Evolutionary conservation across 176 grass and related monocot genomes (phyloP), one percentile per base, ranked within the genome.

Genomic region (Rhynchospora breviuscula): DNA sequence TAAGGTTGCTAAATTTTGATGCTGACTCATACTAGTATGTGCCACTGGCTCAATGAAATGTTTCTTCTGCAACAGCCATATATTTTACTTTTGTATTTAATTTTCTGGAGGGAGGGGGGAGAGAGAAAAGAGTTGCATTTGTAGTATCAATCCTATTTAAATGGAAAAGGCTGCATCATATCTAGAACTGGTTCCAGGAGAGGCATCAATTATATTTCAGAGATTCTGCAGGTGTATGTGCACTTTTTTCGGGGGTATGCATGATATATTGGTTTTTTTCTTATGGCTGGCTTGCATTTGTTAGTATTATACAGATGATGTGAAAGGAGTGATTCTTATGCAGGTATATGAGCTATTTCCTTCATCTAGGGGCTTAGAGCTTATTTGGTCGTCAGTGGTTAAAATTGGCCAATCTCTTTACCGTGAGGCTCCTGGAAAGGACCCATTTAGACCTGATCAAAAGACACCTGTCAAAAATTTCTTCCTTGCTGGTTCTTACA

Each of bases 361-460:
- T 67, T 98, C 95, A 79, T 87, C 95, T 79, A 83, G 49, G 14
- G 91, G 91, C 67, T 87, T 98, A 74, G 85, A 95, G 82, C 84
- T 98, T 69, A 88, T 82, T 57, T 98, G 95, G 92, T 98, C 92
- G 59, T 93, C 92, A 72, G 88, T 98, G 23, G 95, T 98, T 60
- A 98, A 98, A 87, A 91, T 98, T 7, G 91, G 89, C 18, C 92
- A 98, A 81, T 98, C 95, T 18, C 86, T 98, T 48, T 98, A 98
- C 79, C 90, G 95, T 3, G 95, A 98, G 79, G 90, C 95, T 87
- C 95, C 95, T 90, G 95, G 95, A 90, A 93, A 86, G 44, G 95
- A 98, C 29, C 92, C 95, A 82, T 98, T 93, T 85, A 95, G 95
- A 83, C 95, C 95, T 84, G 92, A 98, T 88, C 95, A 98, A 76